These are phyloP conservation scores for Zasmidium angulare DNA, from an alignment of 2,329 filamentous ascomycete genomes.

Conservation along the genomic window DNA sequence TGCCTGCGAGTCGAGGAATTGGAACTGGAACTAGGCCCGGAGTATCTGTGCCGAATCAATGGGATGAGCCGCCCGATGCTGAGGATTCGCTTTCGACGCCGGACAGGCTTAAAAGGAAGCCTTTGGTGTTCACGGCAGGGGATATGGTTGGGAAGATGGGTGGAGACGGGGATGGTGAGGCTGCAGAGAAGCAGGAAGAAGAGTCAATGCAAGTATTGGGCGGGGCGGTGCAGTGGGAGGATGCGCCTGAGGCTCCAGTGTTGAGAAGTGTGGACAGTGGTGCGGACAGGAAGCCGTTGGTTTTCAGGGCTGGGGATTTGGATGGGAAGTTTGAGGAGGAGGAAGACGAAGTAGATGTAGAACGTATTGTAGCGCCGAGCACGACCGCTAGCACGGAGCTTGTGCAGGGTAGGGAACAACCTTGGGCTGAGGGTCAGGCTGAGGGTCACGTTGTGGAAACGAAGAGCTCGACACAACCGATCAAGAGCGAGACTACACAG, in stretches of 20 bases:
- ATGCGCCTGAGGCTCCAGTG: not conserved
- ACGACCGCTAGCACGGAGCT: no score
- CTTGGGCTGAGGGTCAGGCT: not conserved
- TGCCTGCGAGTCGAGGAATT: no score
- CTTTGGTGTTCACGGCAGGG: not conserved
- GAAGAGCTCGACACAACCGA: no score
- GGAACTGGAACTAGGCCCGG: not conserved
- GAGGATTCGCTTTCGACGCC: not conserved
- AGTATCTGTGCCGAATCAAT: not conserved
- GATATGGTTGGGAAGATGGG: not conserved
- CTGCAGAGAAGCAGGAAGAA: not conserved
- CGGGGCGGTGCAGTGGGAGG: not conserved
- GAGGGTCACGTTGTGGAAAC: no score
- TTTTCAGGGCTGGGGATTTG: not conserved
- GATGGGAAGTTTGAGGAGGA: not conserved
- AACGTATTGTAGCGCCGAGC: no score
- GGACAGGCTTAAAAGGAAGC: no score
- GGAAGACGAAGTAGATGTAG: not conserved
- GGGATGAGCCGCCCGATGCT: not conserved
- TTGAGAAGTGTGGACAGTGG: not conserved
- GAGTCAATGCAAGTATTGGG: not conserved
- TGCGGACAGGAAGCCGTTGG: not conserved
- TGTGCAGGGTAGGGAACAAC: not conserved
- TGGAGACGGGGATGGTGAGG: no score
- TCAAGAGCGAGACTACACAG: no score